Evolutionary conservation across 2,329 filamentous ascomycete species (phyloP).

Genomic region (Xylaria sp.): DNA sequence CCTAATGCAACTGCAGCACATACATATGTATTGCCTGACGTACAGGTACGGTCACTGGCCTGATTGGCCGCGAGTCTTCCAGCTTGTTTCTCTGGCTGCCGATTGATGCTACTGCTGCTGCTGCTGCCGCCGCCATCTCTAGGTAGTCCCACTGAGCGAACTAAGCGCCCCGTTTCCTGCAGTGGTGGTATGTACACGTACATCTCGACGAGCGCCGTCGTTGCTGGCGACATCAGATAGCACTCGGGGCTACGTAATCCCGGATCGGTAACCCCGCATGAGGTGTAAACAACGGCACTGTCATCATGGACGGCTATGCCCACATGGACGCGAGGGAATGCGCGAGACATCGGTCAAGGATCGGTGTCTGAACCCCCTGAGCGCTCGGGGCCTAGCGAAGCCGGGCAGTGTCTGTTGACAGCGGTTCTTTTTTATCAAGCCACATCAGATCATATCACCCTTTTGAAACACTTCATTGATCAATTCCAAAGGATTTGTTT

Average conservation of each 20-base stretch:
- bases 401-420: not conserved
- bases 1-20: no score
- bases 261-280: constrained; percentile 15
- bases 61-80: not conserved
- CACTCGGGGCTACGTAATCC: constrained; percentile 11
- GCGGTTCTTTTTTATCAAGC: constrained; percentile 18
- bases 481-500: constrained; percentile 11
- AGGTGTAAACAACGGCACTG: constrained; percentile 1
- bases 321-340: not conserved
- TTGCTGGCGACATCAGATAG: not conserved
- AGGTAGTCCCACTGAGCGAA: not conserved
- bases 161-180: not conserved
- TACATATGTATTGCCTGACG: not conserved
- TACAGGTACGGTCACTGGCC: not conserved
- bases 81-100: not conserved
- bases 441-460: constrained; percentile 15
- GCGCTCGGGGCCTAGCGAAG: not conserved
- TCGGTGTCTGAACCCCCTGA: not conserved
- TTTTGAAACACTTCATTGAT: constrained; percentile 10
- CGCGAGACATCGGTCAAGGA: constrained; percentile 1
- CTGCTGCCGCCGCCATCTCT: not conserved
- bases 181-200: no score
- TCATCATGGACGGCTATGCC: not conserved
- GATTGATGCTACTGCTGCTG: not conserved
- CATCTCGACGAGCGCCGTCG: not conserved